A percentile compares a stretch with the other conserved stretches of the same genome.
Conservation (phyloP, 495 filamentous ascomycete genomes). For the Halenospora varia region DNA sequence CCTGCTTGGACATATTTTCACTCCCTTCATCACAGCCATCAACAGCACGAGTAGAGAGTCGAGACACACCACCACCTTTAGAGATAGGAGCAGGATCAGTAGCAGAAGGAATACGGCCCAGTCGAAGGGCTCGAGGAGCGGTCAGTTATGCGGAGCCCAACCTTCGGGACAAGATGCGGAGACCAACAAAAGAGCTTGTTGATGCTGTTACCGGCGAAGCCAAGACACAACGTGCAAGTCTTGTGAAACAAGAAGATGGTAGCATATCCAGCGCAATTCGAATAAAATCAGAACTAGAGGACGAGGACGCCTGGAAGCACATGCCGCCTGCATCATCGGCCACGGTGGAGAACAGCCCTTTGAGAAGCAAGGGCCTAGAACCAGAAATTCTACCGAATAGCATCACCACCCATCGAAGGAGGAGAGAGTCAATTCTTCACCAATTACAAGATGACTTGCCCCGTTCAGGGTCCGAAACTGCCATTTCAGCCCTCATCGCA, state of each 20-base stretch:
- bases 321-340: slow-evolving; percentile 19
- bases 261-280: background rate
- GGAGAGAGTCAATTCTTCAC: slow-evolving; percentile 19
- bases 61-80: slow-evolving; percentile 26
- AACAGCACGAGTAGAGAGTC: slow-evolving; percentile 24
- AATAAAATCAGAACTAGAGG: slow-evolving; percentile 23
- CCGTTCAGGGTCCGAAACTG: slow-evolving; percentile 10
- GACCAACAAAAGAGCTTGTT: slow-evolving; percentile 68
- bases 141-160: slow-evolving; percentile 88
- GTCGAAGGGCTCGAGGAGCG: slow-evolving; percentile 57
- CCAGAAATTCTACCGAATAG: slow-evolving; percentile 17
- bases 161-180: slow-evolving; percentile 81
- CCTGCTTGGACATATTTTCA: slow-evolving; percentile 29
- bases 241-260: slow-evolving; percentile 16
- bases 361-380: slow-evolving; percentile 13
- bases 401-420: slow-evolving; percentile 23
- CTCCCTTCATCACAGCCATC: slow-evolving; percentile 33
- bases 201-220: slow-evolving; percentile 63
- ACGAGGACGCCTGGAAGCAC: slow-evolving; percentile 24
- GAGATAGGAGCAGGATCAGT: slow-evolving; percentile 16
- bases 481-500: slow-evolving; percentile 22
- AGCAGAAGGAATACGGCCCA: slow-evolving; percentile 37
- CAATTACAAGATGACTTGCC: slow-evolving; percentile 10
- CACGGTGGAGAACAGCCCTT: slow-evolving; percentile 24
- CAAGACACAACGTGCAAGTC: slow-evolving; percentile 2